These are phyloP conservation scores for Syzygium syzygioides DNA, from an alignment of 441 rosid species.

Conservation along the genomic window DNA sequence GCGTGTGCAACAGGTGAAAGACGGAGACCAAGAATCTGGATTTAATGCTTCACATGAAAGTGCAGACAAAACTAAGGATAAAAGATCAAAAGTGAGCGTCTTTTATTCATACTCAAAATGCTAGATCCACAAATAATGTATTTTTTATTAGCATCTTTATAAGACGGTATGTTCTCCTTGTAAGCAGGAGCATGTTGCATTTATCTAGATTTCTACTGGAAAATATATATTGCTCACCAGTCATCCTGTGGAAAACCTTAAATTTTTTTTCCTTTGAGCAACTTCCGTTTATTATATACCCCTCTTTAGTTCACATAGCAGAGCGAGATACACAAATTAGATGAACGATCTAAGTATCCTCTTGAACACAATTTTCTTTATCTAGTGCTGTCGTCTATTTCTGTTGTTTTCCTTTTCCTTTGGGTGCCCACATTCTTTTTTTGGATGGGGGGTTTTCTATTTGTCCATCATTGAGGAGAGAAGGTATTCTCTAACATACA, in stretches of 20 bases:
- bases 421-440: not conserved
- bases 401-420: not conserved
- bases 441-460: not conserved
- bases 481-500: slow-evolving; percentile 7
- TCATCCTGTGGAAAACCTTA: not conserved
- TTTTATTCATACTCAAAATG: not conserved
- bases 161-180: not conserved
- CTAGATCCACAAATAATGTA: not conserved
- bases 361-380: not conserved
- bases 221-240: not conserved
- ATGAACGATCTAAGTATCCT: not conserved
- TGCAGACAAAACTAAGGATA: slow-evolving; percentile 19
- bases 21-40: slow-evolving; percentile 16
- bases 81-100: not conserved
- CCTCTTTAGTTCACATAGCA: not conserved
- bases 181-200: not conserved
- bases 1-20: slow-evolving; percentile 29
- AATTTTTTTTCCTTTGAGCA: not conserved
- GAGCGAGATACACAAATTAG: not conserved
- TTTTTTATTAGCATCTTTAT: not conserved
- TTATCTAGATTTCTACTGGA: not conserved
- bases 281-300: not conserved
- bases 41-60: slow-evolving; percentile 13
- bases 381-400: not conserved
- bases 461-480: not conserved